Conservation (phyloP, 192 early-diverging fungal genomes). For the Entomortierella lignicola region DNA sequence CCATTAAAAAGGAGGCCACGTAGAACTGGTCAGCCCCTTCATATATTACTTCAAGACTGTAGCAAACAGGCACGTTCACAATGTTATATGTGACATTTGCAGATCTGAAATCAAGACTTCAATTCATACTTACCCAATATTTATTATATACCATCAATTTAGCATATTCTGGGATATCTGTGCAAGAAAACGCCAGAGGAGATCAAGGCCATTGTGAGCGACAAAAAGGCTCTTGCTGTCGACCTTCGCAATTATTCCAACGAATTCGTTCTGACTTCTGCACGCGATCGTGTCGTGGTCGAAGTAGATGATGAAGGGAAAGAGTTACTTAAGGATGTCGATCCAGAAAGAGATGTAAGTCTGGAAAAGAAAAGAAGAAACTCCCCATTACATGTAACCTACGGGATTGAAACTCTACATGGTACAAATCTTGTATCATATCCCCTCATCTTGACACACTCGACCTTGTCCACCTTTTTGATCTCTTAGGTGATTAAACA, state of each 20-base stretch:
- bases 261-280: conserved; percentile 55
- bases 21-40: conserved; percentile 50
- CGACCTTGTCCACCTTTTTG: too few species aligned
- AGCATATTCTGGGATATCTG: conserved; percentile 57
- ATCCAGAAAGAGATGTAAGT: conserved; percentile 54
- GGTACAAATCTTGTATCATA: background rate
- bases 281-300: conserved; percentile 52
- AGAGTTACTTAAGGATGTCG: conserved; percentile 54
- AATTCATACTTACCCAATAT: background rate
- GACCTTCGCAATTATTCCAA: conserved; percentile 58
- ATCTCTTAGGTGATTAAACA: conserved; percentile 50
- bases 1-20: conserved; percentile 41
- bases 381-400: too few species aligned
- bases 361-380: background rate
- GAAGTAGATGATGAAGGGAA: conserved; percentile 60
- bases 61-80: conserved; percentile 39
- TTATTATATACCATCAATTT: conserved; percentile 2
- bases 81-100: too few species aligned
- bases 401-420: background rate
- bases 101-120: background rate
- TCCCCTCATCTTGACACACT: too few species aligned
- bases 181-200: conserved; percentile 60
- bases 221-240: conserved; percentile 52
- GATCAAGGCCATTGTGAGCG: conserved; percentile 52
- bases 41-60: conserved; percentile 51